Evolutionary conservation across 1,139 yeast genomes (phyloP).

Genomic region (Diutina pseudorugosa): DNA sequence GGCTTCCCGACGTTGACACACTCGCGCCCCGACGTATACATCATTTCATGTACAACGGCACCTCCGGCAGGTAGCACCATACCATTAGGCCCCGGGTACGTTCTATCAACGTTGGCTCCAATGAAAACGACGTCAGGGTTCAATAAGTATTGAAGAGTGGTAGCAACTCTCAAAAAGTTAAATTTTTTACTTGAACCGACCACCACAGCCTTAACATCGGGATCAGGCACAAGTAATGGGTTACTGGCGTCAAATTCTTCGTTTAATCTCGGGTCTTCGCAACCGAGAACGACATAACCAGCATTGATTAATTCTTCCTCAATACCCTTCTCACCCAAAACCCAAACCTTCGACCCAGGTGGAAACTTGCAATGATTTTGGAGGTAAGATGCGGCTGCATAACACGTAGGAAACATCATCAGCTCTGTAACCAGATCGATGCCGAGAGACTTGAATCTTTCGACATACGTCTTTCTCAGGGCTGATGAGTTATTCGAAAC

Average conservation of each 20-base stretch:
- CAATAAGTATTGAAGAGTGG: constrained; percentile 27
- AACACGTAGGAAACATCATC: constrained; percentile 26
- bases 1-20: constrained; percentile 30
- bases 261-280: constrained; percentile 38
- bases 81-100: constrained; percentile 30
- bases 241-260: constrained; percentile 25
- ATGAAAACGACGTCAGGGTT: constrained; percentile 18
- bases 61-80: constrained; percentile 31
- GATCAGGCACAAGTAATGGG: constrained; percentile 31
- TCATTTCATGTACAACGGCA: constrained; percentile 27
- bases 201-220: constrained; percentile 27
- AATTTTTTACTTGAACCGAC: constrained; percentile 29
- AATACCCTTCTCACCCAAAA: constrained; percentile 76
- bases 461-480: constrained; percentile 21
- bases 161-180: constrained; percentile 26
- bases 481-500: constrained; percentile 30
- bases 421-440: constrained; percentile 18
- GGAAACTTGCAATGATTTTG: constrained; percentile 16
- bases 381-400: constrained; percentile 21
- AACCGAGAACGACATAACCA: constrained; percentile 68
- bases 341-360: constrained; percentile 50
- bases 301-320: constrained; percentile 55
- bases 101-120: constrained; percentile 28
- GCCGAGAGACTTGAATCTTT: constrained; percentile 22
- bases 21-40: constrained; percentile 21